Evolutionary conservation across 805 yeast genomes (phyloP).

Genomic region (Ogataea pignaliae): DNA sequence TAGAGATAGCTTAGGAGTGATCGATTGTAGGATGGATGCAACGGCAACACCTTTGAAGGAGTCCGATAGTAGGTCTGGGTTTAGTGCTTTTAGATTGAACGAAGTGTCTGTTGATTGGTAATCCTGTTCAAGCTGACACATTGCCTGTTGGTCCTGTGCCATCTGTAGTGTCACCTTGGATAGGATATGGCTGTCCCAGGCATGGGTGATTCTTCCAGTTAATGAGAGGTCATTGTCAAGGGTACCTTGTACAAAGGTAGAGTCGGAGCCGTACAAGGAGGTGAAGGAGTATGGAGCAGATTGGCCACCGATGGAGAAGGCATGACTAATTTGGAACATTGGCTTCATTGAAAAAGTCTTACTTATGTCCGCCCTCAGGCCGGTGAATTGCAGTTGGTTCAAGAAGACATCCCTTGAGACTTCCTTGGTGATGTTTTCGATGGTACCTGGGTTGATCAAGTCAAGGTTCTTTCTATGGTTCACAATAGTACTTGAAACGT

Average conservation of each 20-base stretch:
- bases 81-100: slow-evolving; percentile 82
- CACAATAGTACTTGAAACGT: slow-evolving; percentile 64
- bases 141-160: slow-evolving; percentile 83
- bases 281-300: slow-evolving; percentile 89
- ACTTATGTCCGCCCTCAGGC: slow-evolving; percentile 92
- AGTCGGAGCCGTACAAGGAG: slow-evolving; percentile 84
- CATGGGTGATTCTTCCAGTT: slow-evolving; percentile 85
- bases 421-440: slow-evolving; percentile 90
- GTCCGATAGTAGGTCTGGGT: slow-evolving; percentile 76
- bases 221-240: slow-evolving; percentile 81
- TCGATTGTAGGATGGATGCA: slow-evolving; percentile 84
- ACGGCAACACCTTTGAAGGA: slow-evolving; percentile 88
- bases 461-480: slow-evolving; percentile 80
- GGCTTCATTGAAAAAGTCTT: slow-evolving; percentile 90
- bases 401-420: slow-evolving; percentile 91
- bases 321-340: slow-evolving; percentile 94
- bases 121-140: slow-evolving; percentile 96
- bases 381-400: slow-evolving; percentile 86
- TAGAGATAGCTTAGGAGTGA: slow-evolving; percentile 76
- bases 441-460: slow-evolving; percentile 87
- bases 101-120: slow-evolving; percentile 86
- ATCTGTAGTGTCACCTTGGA: slow-evolving; percentile 86
- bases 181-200: slow-evolving; percentile 76
- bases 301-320: slow-evolving; percentile 83
- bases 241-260: slow-evolving; percentile 84